These are phyloP conservation scores for Onygenales sp. DNA, from an alignment of 2,329 filamentous ascomycete genomes.

Conservation along the genomic window DNA sequence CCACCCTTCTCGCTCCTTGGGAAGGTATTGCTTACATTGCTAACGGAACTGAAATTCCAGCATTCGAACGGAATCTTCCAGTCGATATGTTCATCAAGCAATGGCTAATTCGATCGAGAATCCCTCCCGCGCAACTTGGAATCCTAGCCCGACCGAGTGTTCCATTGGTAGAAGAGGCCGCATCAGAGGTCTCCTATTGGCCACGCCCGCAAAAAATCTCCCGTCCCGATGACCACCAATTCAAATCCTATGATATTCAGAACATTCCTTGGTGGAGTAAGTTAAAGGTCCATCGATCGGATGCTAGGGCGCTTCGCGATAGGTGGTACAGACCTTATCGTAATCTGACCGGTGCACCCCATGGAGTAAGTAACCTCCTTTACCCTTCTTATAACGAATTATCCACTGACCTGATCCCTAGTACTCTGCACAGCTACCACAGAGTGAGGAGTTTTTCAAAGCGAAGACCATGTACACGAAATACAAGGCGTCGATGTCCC, in stretches of 20 bases:
- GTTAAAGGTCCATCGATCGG: conserved; percentile 25
- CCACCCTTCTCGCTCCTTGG: conserved; percentile 6
- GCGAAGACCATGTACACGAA: conserved; percentile 41
- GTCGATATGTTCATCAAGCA: conserved; percentile 35
- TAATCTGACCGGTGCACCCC: conserved; percentile 23
- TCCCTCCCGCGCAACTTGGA: conserved; percentile 4
- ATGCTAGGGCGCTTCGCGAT: conserved; percentile 30
- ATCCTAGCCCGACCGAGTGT: conserved; percentile 2
- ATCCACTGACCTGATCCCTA: conserved; percentile 10
- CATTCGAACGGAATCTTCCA: conserved; percentile 31
- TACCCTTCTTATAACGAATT: background rate
- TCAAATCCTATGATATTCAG: conserved; percentile 29
- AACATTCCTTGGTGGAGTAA: conserved; percentile 33
- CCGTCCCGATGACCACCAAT: conserved; percentile 20
- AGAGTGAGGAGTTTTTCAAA: conserved; percentile 38
- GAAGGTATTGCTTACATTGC: conserved; percentile 8
- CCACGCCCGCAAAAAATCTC: conserved; percentile 22
- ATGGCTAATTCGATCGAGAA: conserved; percentile 26
- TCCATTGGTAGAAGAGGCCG: conserved; percentile 17
- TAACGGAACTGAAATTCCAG: conserved; percentile 13
- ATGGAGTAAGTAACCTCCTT: conserved; percentile 11
- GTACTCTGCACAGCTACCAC: conserved; percentile 24
- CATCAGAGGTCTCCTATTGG: conserved; percentile 27
- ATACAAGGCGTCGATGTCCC: conserved; percentile 42
- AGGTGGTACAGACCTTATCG: conserved; percentile 33